Base-by-base conservation (phyloP, 345 rosid species). In the Euphorbia pulcherrima region DNA sequence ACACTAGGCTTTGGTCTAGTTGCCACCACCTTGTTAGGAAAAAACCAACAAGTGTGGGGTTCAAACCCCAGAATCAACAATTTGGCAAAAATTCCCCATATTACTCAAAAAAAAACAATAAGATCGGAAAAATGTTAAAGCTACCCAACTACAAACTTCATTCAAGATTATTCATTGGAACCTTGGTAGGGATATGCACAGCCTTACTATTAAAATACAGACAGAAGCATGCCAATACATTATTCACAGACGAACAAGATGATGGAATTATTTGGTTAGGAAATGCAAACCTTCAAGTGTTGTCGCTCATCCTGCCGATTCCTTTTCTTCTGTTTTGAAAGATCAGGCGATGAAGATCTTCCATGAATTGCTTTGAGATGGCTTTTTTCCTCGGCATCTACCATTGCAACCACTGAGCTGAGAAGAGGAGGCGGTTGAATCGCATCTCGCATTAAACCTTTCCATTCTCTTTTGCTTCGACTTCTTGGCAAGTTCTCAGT, bases 381-480 rank as follows among this genome's bases (percentile, higher is more conserved):
- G 62, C 74, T 47, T 77, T 72, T 85, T 72, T 86, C 90, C 67
- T 83, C 86, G 27, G 64, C 59, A 52, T 60, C 67, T 46, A 76
- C 55, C 72, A 71, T 78, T 44, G 72, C 86, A 66, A 81, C 80
- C 78, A 80, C 90, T 18, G 92, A 82, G 70, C 90, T 88, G 21
- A 75, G 72, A 67, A 87, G 88, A 64, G 88, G 88, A 53, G 90
- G 94, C 13, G 81, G 77, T 51, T 88, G 90, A 47, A 74, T 67
- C n/a, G 70, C 83, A 65, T 81, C 87, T 71, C 77, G 73, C 39
- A 56, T 75, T 61, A 82, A 78, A 60, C 82, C 90, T 78, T 82
- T 84, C 94, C 90, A 87, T 68, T 86, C 88, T 78, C 90, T 85
- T 70, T 82, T 70, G 47, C 81, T 92, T 20, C 87, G 81, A 52